Evolutionary conservation across 2,329 filamentous ascomycete species (phyloP), one percentile per base, ranked within the genome.

Genomic region (Aspergillus japonicus): DNA sequence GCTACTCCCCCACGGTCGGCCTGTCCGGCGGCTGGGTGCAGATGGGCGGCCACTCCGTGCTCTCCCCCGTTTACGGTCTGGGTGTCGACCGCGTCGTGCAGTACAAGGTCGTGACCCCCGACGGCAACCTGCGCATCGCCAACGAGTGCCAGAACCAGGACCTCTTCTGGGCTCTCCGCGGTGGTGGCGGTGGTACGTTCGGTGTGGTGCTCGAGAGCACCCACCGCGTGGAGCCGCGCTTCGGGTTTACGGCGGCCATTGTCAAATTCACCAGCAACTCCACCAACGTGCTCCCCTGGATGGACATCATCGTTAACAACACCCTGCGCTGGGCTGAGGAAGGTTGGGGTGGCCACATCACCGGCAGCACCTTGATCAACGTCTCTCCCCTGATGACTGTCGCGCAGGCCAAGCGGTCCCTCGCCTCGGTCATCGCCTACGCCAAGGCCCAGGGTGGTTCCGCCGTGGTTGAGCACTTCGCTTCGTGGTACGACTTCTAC

Each of bases 41-140:
- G 24, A 68, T 63, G 3, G 71, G 69, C 10, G 71, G 72, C 2
- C 71, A 73, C 50, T 67, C 66, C 21, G 63, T 72, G 6, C 59
- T 74, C 10, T 66, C 68, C 2, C 69, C 68, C 0, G 66, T 66
- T 5, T 69, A 68, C 50, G 71, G 72, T 2, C 60, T 74, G 5
- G 71, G 65, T 16, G 64, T 60, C 8, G 71, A 73, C 54, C 69
- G 69, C 1, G 70, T 73, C 10, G 59, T 67, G 12, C 58, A 73
- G 55, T 71, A 68, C 58, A 69, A 67, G 59, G 51, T 73, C 2
- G 69, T 74, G 44, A 67, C 60, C 7, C 66, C 64, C 4, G 61
- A 65, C 23, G 62, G 64, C 14, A 33, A 60, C 12, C 54, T 56
- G 21, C 62, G 58, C 24, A 49, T 60, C 19, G 65, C 60, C 50